Conservation (phyloP, 768 basidiomycete species). For the Agaricus subrufescens region DNA sequence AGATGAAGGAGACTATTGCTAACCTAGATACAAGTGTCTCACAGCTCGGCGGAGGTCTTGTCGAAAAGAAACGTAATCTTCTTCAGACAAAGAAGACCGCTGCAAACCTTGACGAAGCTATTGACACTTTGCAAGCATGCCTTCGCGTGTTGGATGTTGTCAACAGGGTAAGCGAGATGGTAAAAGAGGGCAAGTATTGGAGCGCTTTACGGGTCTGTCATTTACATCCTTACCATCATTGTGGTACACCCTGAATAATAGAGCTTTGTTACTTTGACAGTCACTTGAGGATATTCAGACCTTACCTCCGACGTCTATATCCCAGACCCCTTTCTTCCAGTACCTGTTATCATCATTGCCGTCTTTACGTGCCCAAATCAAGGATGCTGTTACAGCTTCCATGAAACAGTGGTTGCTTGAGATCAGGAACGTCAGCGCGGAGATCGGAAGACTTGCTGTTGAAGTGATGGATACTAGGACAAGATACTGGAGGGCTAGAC, state of each 20-base stretch:
- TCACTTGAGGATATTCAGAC: conserved; percentile 93
- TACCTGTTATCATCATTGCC: conserved; percentile 90
- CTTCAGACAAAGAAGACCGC: conserved; percentile 91
- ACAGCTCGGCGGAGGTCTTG: conserved; percentile 80
- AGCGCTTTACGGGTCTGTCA: conserved; percentile 86
- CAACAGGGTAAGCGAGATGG: conserved; percentile 88
- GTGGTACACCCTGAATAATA: conserved; percentile 25
- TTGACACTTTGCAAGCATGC: conserved; percentile 92
- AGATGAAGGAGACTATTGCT: conserved; percentile 88
- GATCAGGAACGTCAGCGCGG: conserved; percentile 81
- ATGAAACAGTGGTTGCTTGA: conserved; percentile 97
- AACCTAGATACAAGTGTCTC: conserved; percentile 84
- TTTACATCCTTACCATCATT: conserved; percentile 23
- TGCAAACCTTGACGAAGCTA: conserved; percentile 91
- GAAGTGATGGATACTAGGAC: conserved; percentile 86
- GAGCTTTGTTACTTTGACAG: conserved; percentile 39
- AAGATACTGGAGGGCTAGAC: conserved; percentile 75
- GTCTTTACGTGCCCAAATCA: conserved; percentile 83
- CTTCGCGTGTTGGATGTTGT: conserved; percentile 90
- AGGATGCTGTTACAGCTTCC: conserved; percentile 89
- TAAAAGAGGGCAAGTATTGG: conserved; percentile 92
- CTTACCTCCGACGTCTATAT: conserved; percentile 84
- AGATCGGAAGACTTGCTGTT: conserved; percentile 82
- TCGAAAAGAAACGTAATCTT: conserved; percentile 90
- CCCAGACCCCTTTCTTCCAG: conserved; percentile 89